Conservation (phyloP, 495 filamentous ascomycete genomes). For the Aspergillus asperescens region DNA sequence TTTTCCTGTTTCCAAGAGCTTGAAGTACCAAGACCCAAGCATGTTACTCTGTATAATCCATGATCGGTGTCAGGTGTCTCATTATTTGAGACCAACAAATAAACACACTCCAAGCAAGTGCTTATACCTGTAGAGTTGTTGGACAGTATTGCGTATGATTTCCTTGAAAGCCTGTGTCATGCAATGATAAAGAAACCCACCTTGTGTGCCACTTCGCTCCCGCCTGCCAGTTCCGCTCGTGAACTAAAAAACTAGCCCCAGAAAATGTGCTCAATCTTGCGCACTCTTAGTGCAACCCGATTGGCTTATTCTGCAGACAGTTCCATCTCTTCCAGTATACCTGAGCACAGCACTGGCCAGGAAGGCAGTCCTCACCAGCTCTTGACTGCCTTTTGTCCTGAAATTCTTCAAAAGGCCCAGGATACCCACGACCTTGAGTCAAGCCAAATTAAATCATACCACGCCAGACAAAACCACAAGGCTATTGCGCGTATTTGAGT, state of each 20-base stretch:
- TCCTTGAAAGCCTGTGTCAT: no score
- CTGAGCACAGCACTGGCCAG: not conserved
- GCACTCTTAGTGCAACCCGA: slow-evolving; percentile 8
- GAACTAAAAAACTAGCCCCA: slow-evolving; percentile 1
- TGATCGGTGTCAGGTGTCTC: no score
- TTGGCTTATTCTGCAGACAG: not conserved
- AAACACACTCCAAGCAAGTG: no score
- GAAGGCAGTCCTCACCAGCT: no score
- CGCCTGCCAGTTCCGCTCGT: no score
- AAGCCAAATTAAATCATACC: not conserved
- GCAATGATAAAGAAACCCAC: no score
- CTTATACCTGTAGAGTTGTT: no score
- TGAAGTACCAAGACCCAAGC: not conserved
- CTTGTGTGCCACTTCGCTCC: no score
- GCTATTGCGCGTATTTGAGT: not conserved
- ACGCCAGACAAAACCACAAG: not conserved
- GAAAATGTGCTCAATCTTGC: slow-evolving; percentile 35
- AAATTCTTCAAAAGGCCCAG: no score
- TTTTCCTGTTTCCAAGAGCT: not conserved
- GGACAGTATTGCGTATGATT: no score
- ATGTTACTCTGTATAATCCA: no score
- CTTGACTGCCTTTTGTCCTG: not conserved
- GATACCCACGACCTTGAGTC: not conserved
- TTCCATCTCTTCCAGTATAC: not conserved
- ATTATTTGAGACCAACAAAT: no score